Conservation (phyloP, 768 basidiomycete species). For the Mycena amicta region DNA sequence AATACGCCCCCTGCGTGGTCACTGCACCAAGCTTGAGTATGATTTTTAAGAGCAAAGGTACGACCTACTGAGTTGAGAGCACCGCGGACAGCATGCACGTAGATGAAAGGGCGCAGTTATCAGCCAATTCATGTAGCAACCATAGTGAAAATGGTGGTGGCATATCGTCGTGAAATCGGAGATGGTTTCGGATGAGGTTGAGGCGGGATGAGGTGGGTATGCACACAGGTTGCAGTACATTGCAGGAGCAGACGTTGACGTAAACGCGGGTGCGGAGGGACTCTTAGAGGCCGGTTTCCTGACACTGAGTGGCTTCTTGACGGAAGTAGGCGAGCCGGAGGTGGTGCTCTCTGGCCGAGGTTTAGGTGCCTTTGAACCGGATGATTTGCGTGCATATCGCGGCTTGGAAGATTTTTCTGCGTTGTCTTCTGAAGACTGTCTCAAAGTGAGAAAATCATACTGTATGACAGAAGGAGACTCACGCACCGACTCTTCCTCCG, state of each 20-base stretch:
- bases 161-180: constrained; percentile 7
- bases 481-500: not conserved
- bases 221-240: constrained; percentile 4
- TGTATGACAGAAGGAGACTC: too few species aligned
- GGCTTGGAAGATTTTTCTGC: not conserved
- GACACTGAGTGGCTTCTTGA: not conserved
- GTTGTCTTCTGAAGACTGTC: not conserved
- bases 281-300: not conserved
- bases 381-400: constrained; percentile 9
- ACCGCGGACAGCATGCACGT: constrained; percentile 10
- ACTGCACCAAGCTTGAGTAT: not conserved
- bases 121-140: constrained; percentile 10
- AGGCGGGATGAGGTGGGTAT: not conserved
- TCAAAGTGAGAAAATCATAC: not conserved
- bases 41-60: not conserved
- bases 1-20: constrained; percentile 1
- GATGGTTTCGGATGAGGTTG: not conserved
- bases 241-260: not conserved
- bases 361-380: not conserved
- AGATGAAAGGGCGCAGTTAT: not conserved
- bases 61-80: not conserved
- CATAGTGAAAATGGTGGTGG: constrained; percentile 10
- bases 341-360: not conserved
- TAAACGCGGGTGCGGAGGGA: not conserved
- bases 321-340: not conserved